phyloP scores from a whole-genome alignment of 2,329 filamentous ascomycete species.

The Lasiodiplodia sp. region DNA sequence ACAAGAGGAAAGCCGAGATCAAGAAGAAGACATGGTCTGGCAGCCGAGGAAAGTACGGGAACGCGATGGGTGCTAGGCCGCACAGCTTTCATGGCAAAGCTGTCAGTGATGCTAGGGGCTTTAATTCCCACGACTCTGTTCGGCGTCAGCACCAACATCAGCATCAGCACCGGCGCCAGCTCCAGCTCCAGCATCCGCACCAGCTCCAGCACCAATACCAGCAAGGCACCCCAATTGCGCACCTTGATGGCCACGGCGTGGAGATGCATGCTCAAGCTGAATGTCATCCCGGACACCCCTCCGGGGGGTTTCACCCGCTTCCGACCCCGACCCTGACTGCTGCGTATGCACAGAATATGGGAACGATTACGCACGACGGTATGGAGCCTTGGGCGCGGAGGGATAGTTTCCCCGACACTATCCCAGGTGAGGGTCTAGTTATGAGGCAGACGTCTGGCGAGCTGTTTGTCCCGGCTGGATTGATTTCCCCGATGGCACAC shows the following conservation, averaged over 20 bases:
- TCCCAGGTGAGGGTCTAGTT: neutral
- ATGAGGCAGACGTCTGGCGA: neutral
- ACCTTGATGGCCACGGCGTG: neutral
- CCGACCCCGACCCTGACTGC: neutral
- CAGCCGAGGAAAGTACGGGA: conserved; percentile 9
- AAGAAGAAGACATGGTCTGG: conserved; percentile 1
- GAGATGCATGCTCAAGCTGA: neutral
- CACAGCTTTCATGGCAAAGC: neutral
- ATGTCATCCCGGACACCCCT: neutral
- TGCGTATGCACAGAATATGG: no score
- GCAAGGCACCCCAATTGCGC: neutral
- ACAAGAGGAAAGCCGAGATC: neutral
- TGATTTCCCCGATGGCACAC: neutral
- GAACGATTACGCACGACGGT: no score
- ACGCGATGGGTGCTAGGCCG: neutral
- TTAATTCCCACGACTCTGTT: no score
- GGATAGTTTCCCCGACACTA: neutral
- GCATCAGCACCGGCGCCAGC: neutral
- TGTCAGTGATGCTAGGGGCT: neutral
- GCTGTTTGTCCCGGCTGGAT: neutral
- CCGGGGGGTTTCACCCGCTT: neutral
- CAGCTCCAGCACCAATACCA: neutral
- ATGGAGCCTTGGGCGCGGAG: neutral
- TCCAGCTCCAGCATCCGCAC: no score
- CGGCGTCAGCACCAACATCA: neutral